Conservation (phyloP, 1,139 yeast species). For the Eremothecium gossypii region DNA sequence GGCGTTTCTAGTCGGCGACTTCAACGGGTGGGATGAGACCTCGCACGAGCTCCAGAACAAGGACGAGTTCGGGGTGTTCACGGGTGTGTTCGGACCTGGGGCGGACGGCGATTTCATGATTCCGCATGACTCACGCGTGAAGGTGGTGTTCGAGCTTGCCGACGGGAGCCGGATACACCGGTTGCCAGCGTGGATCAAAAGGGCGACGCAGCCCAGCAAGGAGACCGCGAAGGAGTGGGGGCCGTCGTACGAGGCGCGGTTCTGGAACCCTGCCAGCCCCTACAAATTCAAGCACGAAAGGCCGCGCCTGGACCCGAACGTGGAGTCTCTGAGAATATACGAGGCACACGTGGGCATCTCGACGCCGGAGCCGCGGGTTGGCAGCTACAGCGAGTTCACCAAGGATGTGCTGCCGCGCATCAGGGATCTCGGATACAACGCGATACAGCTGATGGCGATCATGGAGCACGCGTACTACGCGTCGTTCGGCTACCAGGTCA, state of each 20-base stretch:
- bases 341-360: constrained; percentile 97
- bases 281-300: constrained; percentile 58
- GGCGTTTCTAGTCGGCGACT: constrained; percentile 81
- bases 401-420: constrained; percentile 73
- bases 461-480: constrained; percentile 99
- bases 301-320: constrained; percentile 39
- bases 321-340: constrained; percentile 64
- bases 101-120: constrained; percentile 51
- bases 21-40: constrained; percentile 68
- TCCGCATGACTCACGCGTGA: constrained; percentile 72
- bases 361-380: constrained; percentile 77
- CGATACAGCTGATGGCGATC: constrained; percentile 92
- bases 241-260: constrained; percentile 71
- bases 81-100: constrained; percentile 43
- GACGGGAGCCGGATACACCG: constrained; percentile 68
- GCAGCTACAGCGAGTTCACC: constrained; percentile 80
- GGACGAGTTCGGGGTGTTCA: constrained; percentile 64
- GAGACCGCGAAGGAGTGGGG: constrained; percentile 39
- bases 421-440: constrained; percentile 76
- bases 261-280: constrained; percentile 69
- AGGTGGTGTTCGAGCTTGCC: constrained; percentile 56
- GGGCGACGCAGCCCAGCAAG: constrained; percentile 66
- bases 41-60: constrained; percentile 45
- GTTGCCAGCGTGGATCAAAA: constrained; percentile 78
- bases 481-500: constrained; percentile 91